Percentiles rank a stretch among this genome's conserved stretches.
Evolutionary conservation across 257 asterid species (phyloP).

Genomic region (Solanum megistacrolobum): DNA sequence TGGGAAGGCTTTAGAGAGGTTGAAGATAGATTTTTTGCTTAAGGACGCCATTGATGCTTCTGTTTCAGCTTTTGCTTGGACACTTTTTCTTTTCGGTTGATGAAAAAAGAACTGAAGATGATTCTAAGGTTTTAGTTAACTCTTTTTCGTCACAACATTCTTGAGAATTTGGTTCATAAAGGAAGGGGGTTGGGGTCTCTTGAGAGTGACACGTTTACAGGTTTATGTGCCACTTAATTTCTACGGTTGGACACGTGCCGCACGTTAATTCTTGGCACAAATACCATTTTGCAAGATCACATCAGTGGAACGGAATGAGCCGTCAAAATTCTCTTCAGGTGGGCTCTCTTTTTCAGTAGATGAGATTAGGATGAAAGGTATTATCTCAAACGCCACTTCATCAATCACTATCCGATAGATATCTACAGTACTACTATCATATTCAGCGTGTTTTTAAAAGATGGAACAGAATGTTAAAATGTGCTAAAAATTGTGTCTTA

Average conservation of each 20-base stretch:
- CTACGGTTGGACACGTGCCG: neutral
- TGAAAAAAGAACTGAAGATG: neutral
- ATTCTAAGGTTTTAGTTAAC: neutral
- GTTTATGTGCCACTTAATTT: neutral
- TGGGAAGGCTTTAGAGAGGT: constrained; percentile 4
- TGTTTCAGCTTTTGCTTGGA: neutral
- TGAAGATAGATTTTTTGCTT: neutral
- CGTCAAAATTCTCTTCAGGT: too few species aligned
- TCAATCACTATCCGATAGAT: neutral
- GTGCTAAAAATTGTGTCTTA: neutral
- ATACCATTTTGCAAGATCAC: neutral
- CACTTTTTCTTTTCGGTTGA: neutral
- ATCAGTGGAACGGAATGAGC: too few species aligned
- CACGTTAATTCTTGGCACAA: neutral
- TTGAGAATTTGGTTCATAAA: neutral
- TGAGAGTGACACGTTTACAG: neutral
- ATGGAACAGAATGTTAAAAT: too few species aligned
- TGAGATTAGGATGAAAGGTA: too few species aligned
- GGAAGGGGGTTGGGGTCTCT: neutral
- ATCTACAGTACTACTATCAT: neutral
- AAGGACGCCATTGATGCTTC: neutral
- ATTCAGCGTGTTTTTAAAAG: neutral
- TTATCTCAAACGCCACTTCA: too few species aligned
- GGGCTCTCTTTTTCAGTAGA: too few species aligned
- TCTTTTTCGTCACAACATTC: neutral